Evolutionary conservation across 1,139 yeast genomes (phyloP), one percentile per base, ranked within the genome.

Genomic region (Suhomyces guaymorum): DNA sequence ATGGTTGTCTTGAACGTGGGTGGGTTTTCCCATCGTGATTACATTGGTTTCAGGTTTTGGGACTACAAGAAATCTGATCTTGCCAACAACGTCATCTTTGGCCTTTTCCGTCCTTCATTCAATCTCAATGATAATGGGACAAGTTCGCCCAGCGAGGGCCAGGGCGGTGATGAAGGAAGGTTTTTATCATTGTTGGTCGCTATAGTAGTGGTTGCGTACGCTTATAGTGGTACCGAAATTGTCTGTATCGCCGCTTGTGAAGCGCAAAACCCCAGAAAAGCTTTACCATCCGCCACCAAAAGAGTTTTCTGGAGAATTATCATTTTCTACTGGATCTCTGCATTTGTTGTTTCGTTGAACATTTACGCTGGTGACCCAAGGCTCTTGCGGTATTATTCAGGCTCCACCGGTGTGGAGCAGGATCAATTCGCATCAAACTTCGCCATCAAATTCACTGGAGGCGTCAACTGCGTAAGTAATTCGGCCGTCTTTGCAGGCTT

Each of bases 181-280:
- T 71, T 86, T 36, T 59, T 82, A 36, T 82, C 88, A 25, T 61
- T 85, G 14, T 47, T 84, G 38, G 75, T 79, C 1, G 87, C 92
- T 0, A 61, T 80, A 1, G 63, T 80, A 34, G 76, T 80, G 16
- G 82, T 89, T 0, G 70, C 86, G 0, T 84, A 82, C 52, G 82
- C 94, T 0, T 86, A 81, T 50, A 77, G 82, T 37, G 95, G 95
- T 0, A 81, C 90, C 0, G 95, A 86, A 49, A 79, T 83, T 42
- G 94, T 87, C 16, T 82, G 85, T 46, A 78, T 87, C 40, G 90
- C 95, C 1, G 92, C 95, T 2, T 86, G 92, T 54, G 96, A 88
- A 56, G 86, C 92, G 8, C 70, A 82, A 42, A 83, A 85, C 48
- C 95, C 96, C 1, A 70, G 95, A 43, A 78, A 75, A 43, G 80